Evolutionary conservation across 192 early-diverging fungal genomes (phyloP).

Genomic region (Backusella mclennaniae): DNA sequence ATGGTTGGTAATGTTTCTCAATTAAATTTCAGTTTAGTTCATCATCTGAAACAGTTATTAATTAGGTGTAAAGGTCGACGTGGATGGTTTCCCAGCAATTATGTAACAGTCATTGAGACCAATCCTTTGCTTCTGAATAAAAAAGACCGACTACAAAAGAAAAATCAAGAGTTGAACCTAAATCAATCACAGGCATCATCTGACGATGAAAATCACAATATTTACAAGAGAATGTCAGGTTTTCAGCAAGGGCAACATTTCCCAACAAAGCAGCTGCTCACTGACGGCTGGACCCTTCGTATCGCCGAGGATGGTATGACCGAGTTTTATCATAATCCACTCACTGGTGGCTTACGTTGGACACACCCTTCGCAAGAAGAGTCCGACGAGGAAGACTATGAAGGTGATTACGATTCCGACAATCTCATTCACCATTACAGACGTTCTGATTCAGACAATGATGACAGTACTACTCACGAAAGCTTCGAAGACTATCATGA

Average conservation of each 20-base stretch:
- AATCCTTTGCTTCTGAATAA: slow-evolving; percentile 1
- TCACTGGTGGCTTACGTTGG: slow-evolving; percentile 38
- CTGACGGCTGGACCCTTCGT: slow-evolving; percentile 25
- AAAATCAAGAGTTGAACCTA: neutral
- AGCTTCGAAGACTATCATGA: slow-evolving; percentile 7
- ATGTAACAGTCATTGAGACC: slow-evolving; percentile 58
- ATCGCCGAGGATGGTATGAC: slow-evolving; percentile 35
- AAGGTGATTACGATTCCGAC: slow-evolving; percentile 11
- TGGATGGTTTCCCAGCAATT: slow-evolving; percentile 94
- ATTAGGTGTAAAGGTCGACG: slow-evolving; percentile 62
- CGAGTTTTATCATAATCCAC: slow-evolving; percentile 35
- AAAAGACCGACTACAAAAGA: neutral
- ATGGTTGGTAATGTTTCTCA: slow-evolving; percentile 58
- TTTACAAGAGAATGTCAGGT: slow-evolving; percentile 6
- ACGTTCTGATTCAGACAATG: slow-evolving; percentile 3
- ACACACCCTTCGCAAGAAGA: slow-evolving; percentile 29
- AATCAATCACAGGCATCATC: neutral
- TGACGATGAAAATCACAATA: neutral
- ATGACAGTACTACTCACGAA: neutral
- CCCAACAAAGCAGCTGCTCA: neutral
- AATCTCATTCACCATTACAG: neutral
- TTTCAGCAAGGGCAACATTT: neutral
- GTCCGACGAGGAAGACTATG: slow-evolving; percentile 16
- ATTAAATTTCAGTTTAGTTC: neutral
- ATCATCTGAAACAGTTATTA: neutral